These are phyloP conservation scores for Tulasnella sp. DNA, from an alignment of 768 basidiomycete genomes.

Conservation along the genomic window DNA sequence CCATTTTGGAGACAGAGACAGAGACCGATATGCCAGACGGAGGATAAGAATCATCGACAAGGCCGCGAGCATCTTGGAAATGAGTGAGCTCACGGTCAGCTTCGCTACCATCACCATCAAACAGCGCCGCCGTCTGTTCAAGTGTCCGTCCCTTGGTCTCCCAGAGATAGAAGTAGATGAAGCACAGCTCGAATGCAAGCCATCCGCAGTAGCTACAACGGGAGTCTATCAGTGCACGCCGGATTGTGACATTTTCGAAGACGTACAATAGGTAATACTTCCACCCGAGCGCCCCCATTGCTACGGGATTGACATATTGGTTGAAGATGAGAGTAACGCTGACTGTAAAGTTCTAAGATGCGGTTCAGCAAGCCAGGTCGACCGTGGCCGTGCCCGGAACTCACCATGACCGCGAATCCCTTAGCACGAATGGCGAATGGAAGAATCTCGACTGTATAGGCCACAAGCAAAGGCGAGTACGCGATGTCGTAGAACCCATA, in stretches of 20 bases:
- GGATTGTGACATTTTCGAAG: not conserved
- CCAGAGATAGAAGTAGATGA: constrained; percentile 44
- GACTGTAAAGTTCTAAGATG: constrained; percentile 45
- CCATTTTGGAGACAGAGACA: not conserved
- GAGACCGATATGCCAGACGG: not conserved
- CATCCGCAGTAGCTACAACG: constrained; percentile 49
- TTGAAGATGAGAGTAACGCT: constrained; percentile 70
- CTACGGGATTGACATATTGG: constrained; percentile 75
- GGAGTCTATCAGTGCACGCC: not conserved
- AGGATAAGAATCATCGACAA: constrained; percentile 8
- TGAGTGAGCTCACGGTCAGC: constrained; percentile 43
- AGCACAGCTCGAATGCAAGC: constrained; percentile 57
- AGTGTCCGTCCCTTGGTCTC: constrained; percentile 66
- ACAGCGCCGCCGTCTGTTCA: constrained; percentile 69
- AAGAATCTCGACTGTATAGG: constrained; percentile 62
- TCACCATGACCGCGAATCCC: constrained; percentile 70
- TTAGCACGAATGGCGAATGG: constrained; percentile 77
- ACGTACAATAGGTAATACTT: constrained; percentile 33
- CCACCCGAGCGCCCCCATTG: constrained; percentile 49
- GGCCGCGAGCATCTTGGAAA: constrained; percentile 30
- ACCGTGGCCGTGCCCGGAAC: constrained; percentile 24
- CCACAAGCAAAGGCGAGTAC: constrained; percentile 66
- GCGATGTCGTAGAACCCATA: constrained; percentile 54
- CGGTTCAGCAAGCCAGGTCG: not conserved
- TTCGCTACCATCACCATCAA: constrained; percentile 51